Evolutionary conservation across 139 green algal genomes (phyloP), one percentile per base, ranked within the genome.

Genomic region (Chlorella sorokiniana): DNA sequence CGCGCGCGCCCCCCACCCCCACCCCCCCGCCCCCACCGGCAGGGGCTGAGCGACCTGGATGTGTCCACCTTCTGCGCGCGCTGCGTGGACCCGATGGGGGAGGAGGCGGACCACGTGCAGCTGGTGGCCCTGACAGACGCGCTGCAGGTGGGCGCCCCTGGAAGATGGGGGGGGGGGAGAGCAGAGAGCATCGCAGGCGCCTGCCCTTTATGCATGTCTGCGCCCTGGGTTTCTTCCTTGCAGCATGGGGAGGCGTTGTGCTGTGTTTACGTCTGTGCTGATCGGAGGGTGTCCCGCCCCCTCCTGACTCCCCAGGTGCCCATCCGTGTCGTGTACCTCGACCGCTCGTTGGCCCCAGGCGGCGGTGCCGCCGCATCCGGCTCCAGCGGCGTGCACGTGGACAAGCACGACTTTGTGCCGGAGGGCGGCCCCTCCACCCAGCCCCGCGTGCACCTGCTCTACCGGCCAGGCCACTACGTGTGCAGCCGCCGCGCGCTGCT

Each of bases 61-160:
- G 91, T 97, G 22, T 76, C 89, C 41, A 52, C 85, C 63, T 96
- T 94, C 78, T 94, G 90, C 72, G 76, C 84, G 64, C 82, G 85
- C n/a, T 87, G 82, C 59, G 91, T 96, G 51, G 89, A 96, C 77
- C 86, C 91, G 8, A 98, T 98, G 95, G 95, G 93, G 0, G 95
- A 97, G 84, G 95, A 98, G 87, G 94, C 86, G 70, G 95, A 98
- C 87, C 93, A 98, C 75, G 86, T 98, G 33, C 95, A 98, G 70
- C 94, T 97, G 52, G 94, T 96, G n/a, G 95, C 95, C 20, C 84
- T 98, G 33, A 92, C 92, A n/a, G 91, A 98, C 62, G 93, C 95
- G 29, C 74, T 98, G 71, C 86, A 93, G 85, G 91, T 95, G 31
- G n/a, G 76, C 5, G 33, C 31, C 31, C 11, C 4, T 10, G 10